Evolutionary conservation across 164 flowering plant species (phyloP), one percentile per base, ranked within the genome.

Genomic region (Vitis cinerea): DNA sequence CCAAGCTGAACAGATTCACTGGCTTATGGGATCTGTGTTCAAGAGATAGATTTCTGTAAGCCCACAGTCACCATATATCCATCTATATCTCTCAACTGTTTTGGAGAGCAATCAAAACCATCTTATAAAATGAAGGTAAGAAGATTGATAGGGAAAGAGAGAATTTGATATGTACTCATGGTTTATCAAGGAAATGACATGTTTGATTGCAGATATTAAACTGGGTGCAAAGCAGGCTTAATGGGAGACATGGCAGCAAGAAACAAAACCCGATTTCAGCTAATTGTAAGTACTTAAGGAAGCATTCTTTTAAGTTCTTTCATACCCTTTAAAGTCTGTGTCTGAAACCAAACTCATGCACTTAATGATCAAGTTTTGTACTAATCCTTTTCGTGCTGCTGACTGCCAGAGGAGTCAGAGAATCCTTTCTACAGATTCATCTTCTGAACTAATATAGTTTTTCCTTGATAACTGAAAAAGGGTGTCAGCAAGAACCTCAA

Each of bases 191-290:
- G 12, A 48, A 7, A 23, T 48, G 54, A 30, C 51, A 55, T 63
- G 23, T 55, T 72, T 70, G 60, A 13, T 56, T 80, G 75, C 77
- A 90, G 95, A 79, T 86, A 65, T 78, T 88, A 31, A 72, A 71
- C 63, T 90, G 95, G 95, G 77, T 88, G 80, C 90, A 86, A 63
- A 82, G 59, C 69, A 88, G 85, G 83, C 78, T 83, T 47, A 83
- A 53, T 74, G 82, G 84, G 4, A 75, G 51, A 50, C 74, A 79
- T 51, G 77, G 44, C n/a, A 71, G 47, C 65, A 83, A 67, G 37
- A 81, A 78, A 61, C 59, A 74, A 44, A 70, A 50, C 50, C 64
- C 56, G 14, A 47, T 17, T 65, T 55, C 83, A 14, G 11, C 59
- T 37, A 44, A 54, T 48, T 27, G 85, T 82, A 67, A 74, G 83